phyloP scores from a whole-genome alignment of 2,329 filamentous ascomycete genomes.

The Neofusicoccum cordaticola region DNA sequence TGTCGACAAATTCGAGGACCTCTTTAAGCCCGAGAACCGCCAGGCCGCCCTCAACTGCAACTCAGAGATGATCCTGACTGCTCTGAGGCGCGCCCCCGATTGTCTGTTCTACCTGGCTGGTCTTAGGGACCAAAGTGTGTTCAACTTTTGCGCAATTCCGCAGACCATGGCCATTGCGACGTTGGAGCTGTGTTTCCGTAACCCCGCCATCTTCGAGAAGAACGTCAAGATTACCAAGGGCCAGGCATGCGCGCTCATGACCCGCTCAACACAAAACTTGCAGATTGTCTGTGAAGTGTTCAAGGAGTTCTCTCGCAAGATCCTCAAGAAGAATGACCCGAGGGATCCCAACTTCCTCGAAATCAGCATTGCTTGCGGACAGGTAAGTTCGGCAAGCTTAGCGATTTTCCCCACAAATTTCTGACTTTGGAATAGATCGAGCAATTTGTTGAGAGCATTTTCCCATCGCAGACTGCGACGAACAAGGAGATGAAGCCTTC shows the following conservation, averaged over 20 bases:
- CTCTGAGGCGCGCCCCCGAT: constrained; percentile 81
- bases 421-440: constrained; percentile 62
- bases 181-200: constrained; percentile 86
- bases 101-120: constrained; percentile 98
- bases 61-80: constrained; percentile 92
- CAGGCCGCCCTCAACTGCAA: constrained; percentile 78
- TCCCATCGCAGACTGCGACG: constrained; percentile 67
- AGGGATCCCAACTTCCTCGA: constrained; percentile 88
- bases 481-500: constrained; percentile 24
- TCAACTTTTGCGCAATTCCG: constrained; percentile 98
- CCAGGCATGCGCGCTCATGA: constrained; percentile 87
- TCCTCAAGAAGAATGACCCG: constrained; percentile 91
- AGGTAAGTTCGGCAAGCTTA: constrained; percentile 52
- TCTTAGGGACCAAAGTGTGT: constrained; percentile 91
- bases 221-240: constrained; percentile 98
- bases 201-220: constrained; percentile 77
- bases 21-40: constrained; percentile 78
- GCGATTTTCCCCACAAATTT: constrained; percentile 5
- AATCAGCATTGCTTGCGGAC: constrained; percentile 86
- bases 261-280: constrained; percentile 88
- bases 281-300: constrained; percentile 78
- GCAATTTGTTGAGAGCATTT: constrained; percentile 91
- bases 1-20: constrained; percentile 81
- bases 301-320: constrained; percentile 71
- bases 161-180: constrained; percentile 98